Conservation (phyloP, 768 basidiomycete species). For the Fomitopsis serialis region DNA sequence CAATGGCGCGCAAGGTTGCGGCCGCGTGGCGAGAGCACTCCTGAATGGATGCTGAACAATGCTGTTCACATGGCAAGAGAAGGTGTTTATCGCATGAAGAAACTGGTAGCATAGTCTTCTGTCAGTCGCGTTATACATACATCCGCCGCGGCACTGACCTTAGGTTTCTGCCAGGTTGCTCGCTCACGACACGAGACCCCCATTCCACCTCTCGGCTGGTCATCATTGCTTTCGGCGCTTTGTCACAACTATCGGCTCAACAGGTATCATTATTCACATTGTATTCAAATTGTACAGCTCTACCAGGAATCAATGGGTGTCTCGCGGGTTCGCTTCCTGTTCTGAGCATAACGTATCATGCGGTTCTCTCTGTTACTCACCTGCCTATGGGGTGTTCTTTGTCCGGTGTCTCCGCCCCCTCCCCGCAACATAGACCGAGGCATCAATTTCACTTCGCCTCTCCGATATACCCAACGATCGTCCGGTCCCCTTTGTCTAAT, state of each 20-base stretch:
- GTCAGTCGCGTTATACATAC: too few species aligned
- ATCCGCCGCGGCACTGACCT: background rate
- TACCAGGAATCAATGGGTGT: too few species aligned
- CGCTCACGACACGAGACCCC: background rate
- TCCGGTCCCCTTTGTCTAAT: too few species aligned
- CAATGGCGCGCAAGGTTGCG: conserved; percentile 7
- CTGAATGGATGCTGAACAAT: conserved; percentile 12
- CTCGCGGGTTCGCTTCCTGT: too few species aligned
- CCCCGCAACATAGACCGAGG: too few species aligned
- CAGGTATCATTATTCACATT: background rate
- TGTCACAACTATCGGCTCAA: background rate
- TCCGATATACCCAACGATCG: too few species aligned
- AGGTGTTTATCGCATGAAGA: conserved; percentile 7
- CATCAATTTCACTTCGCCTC: too few species aligned
- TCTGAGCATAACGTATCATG: too few species aligned
- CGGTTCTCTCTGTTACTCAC: too few species aligned
- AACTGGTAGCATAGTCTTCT: background rate
- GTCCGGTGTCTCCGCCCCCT: too few species aligned
- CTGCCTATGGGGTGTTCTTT: too few species aligned
- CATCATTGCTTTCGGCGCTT: background rate
- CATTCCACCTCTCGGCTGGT: background rate
- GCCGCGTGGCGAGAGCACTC: conserved; percentile 3
- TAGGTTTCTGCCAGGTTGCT: background rate
- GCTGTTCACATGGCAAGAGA: conserved; percentile 15
- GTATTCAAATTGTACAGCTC: background rate